Base-by-base conservation (phyloP, 352 stramenopile genomes). In the Phytophthora boehmeriae region DNA sequence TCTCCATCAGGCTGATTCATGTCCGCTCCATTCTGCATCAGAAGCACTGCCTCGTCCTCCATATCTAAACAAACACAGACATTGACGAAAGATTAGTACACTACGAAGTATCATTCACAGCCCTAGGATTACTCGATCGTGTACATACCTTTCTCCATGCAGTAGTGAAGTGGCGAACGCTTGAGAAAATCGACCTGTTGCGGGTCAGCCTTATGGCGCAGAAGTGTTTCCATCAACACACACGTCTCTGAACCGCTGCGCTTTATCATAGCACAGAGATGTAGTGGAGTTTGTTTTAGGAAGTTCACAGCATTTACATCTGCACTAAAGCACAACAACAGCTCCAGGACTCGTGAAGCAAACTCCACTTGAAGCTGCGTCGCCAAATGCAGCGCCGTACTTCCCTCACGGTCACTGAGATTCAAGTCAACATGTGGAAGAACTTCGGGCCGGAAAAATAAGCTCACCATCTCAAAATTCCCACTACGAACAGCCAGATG, bases 391-490 rank as follows among this genome's bases (percentile, higher is more conserved):
- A 94, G 63, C 13, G 84, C 49, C 13, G 83, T 86, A 54, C 90
- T 94, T 17, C 85, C 80, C 43, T 94, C 80, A 35, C 80, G 78
- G 60, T 94, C 83, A 6, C 73, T 62, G 16, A 77, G 67, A 54
- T 92, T 80, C 10, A 91, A 42, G 41, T 90, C 75, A n/a, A 94
- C 39, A 51, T 79, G 65, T 8, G 80, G 80, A 19, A 92, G 69
- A 17, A 94, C 80, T 20, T 94, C 83, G 0, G 85, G 85, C 1
- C 85, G 79, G 36, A 91, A 92, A 58, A 94, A 91, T 38, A 94
- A 68, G 11, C 85, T 82, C 27, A 87, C 64, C 32, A 92, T 80
- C 41, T 92, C 76, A 20, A 80, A 68, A 20, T 81, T 85, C 2
- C 80, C 85, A 27, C 68, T 59, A 25, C 74, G 73, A 35, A 91